Evolutionary conservation across 768 basidiomycete genomes (phyloP), one percentile per base, ranked within the genome.

Genomic region (Mycena sanguinolenta): DNA sequence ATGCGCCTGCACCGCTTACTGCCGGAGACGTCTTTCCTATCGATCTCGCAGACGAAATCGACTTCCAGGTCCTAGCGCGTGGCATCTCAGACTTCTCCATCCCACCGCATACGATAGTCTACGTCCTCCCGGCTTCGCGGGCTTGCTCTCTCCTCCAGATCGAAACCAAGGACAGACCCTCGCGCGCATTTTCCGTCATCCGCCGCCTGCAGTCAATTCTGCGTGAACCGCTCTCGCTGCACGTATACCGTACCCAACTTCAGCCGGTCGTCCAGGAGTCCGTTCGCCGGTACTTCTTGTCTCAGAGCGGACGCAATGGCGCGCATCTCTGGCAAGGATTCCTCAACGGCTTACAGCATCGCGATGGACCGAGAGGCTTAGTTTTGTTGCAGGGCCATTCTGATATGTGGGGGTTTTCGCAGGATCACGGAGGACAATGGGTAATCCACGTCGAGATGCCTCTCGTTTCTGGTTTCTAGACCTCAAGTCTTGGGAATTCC

Each of bases 381-480:
- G 59, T 54, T 52, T 50, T 70, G 17, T 25, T 70, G 42, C 50
- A 60, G 9, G 69, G 63, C 2, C 59, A 70, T 28, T 49, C 23
- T 2, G 38, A 14, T 34, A 49, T 70, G 53, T 70, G 69, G 69
- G 69, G 69, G 0, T 70, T 70, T 28, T 55, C 58, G 19, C 69
- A 49, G 39, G 63, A 70, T 21, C 25, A 61, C 23, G 12, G 5
- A 0, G 69, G 64, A 14, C n/a, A 42, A 2, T 70, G 63, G 63
- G 10, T 62, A 1, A 23, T 70, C 5, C 8, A 65, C n/a, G 64
- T 70, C 4, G 61, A 63, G 25, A 17, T 27, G 46, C 68, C 68
- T 21, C 8, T 42, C 13, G 6, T n/a, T n/a, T 13, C 32, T 14
- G 23, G 17, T 9, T n/a, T 28, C 21, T 54, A 25, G 28, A 21